phyloP scores from a whole-genome alignment of 1,284 basidiomycete species.

The Tilletiopsis washingtonensis region DNA sequence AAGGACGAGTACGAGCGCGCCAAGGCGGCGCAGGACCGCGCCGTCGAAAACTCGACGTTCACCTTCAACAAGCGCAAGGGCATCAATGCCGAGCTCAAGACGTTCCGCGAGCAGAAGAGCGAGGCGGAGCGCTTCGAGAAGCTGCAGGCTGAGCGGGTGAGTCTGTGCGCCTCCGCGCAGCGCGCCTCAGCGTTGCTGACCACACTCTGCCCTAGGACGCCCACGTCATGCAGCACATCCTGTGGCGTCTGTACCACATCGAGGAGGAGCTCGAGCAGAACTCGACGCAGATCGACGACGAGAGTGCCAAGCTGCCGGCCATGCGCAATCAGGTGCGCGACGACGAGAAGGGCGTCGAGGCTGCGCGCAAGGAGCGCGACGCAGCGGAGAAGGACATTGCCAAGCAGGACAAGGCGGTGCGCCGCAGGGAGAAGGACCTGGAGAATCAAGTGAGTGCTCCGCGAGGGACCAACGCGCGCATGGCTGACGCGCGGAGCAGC shows the following conservation, averaged over 20 bases:
- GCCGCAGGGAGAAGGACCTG: constrained; percentile 71
- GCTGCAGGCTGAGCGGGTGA: constrained; percentile 63
- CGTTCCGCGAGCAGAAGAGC: constrained; percentile 91
- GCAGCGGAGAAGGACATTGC: constrained; percentile 64
- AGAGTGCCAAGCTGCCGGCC: constrained; percentile 23
- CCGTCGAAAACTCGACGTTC: constrained; percentile 84
- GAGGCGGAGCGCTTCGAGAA: constrained; percentile 84
- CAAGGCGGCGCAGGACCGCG: constrained; percentile 75
- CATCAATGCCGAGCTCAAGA: constrained; percentile 89
- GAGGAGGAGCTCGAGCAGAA: constrained; percentile 51
- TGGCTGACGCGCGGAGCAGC: too few relatives aligned
- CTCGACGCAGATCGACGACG: constrained; percentile 28
- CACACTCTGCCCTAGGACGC: constrained; percentile 57
- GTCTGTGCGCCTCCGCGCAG: constrained; percentile 22
- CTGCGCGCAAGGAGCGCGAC: constrained; percentile 69
- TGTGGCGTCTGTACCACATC: constrained; percentile 87
- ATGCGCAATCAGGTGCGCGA: constrained; percentile 29
- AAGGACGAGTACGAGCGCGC: constrained; percentile 81
- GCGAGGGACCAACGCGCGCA: too few relatives aligned
- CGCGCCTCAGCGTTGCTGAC: too few relatives aligned
- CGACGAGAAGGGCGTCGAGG: constrained; percentile 66
- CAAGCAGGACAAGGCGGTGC: constrained; percentile 67
- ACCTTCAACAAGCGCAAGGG: constrained; percentile 88
- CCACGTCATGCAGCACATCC: constrained; percentile 67
- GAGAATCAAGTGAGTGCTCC: too few relatives aligned